Evolutionary conservation across 2,329 filamentous ascomycete species (phyloP).

Genomic region (Stemphylium vesicarium): DNA sequence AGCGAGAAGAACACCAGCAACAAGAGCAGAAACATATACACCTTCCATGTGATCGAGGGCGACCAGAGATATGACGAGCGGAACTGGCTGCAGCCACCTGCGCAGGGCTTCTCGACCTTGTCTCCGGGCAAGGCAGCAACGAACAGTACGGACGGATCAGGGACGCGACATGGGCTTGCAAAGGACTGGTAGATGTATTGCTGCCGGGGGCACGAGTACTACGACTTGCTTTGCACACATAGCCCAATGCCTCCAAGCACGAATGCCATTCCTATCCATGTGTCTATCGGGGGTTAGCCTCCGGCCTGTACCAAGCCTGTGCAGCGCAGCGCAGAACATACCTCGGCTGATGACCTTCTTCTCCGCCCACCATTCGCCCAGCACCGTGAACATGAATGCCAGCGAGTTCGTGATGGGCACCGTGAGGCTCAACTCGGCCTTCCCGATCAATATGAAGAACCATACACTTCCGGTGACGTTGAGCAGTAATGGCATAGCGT

Average conservation of each 20-base stretch:
- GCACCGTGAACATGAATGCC: slow-evolving; percentile 93
- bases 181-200: slow-evolving; percentile 23
- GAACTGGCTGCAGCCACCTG: slow-evolving; percentile 93
- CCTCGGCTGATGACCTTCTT: slow-evolving; percentile 85
- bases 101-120: slow-evolving; percentile 77
- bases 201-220: slow-evolving; percentile 5
- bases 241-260: slow-evolving; percentile 81
- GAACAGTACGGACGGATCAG: neutral
- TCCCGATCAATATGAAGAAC: slow-evolving; percentile 94
- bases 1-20: slow-evolving; percentile 88
- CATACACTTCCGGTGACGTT: slow-evolving; percentile 94
- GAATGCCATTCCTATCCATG: slow-evolving; percentile 79
- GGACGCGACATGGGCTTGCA: slow-evolving; percentile 13
- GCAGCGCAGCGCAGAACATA: slow-evolving; percentile 53
- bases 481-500: slow-evolving; percentile 81
- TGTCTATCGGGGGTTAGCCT: slow-evolving; percentile 62
- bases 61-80: slow-evolving; percentile 77
- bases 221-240: slow-evolving; percentile 70
- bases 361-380: slow-evolving; percentile 95
- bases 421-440: slow-evolving; percentile 89
- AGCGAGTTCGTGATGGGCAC: slow-evolving; percentile 94
- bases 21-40: slow-evolving; percentile 93
- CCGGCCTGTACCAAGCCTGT: neutral
- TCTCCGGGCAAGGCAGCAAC: slow-evolving; percentile 39
- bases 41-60: slow-evolving; percentile 94